Base-by-base conservation (phyloP, 2,329 filamentous ascomycete species). In the Aspergillus sp. region DNA sequence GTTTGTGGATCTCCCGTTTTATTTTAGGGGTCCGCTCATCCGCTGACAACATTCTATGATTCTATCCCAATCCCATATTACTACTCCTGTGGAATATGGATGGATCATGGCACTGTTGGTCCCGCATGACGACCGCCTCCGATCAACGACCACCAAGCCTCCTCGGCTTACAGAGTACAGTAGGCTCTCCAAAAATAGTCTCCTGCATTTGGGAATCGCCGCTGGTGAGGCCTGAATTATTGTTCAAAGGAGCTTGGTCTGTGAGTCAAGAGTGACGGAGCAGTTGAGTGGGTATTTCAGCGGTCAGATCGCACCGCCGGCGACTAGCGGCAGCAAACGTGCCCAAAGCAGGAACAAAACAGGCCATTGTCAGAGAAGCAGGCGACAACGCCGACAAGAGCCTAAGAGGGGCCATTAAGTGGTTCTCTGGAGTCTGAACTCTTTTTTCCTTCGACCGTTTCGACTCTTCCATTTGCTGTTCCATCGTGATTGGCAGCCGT, bases 281-380 rank as follows among this genome's bases (percentile, higher is more conserved):
- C 27, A 31, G 37, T 49, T 17, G 35, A 60, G 60, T 64, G 64
- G 64, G 43, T 43, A 57, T 57, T 46, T 27, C 61, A 61, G 64
- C 63, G 63, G 63, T 65, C 63, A 64, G 65, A 63, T 56, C 54
- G 59, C 60, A 56, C 62, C 56, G 50, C 53, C 58, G 50, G 62
- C 57, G 59, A 65, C 63, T 62, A 64, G 56, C 55, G 63, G 64
- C 65, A 66, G 67, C 67, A 69, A 56, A 63, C 57, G 62, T 69
- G 66, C 67, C 67, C 67, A 66, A 69, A 63, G 56, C 52, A 61
- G 61, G 60, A 59, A 64, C 58, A 35, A 58, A 55, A 61, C 50
- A 55, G 49, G 27, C 56, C 58, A 55, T 57, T 35, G 41, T 52
- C 48, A 55, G 52, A 57, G 15, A 46, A 37, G 44, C 45, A 54